Evolutionary conservation across 768 basidiomycete species (phyloP), one percentile per base, ranked within the genome.

Genomic region (Trametes cingulata): DNA sequence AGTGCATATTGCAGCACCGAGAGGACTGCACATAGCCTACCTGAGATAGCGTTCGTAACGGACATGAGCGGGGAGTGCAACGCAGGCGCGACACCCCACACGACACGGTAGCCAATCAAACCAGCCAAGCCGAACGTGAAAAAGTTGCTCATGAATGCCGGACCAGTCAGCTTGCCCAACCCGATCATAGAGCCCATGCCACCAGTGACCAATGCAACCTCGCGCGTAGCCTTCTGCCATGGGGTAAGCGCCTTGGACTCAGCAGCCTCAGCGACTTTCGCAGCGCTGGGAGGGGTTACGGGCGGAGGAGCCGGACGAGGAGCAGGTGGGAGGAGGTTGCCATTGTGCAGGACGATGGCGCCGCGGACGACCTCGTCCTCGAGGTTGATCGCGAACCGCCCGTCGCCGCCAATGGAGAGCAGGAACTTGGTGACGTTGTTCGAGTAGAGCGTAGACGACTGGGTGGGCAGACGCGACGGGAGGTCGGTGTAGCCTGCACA

Each of bases 341-440:
- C 90, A 45, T 86, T 74, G 64, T 91, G 85, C 25, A 88, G 77
- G 35, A 92, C 85, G 42, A 94, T 78, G 2, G 92, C 85, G 8
- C 92, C 91, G 48, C 92, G 84, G 58, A 90, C 83, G 41, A 94
- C 93, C 74, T 95, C 93, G 66, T 95, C 93, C 15, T 83, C 82
- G 15, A 93, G 78, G 68, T 94, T 84, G 54, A 95, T 75, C 6
- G 72, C 73, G 69, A 85, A 94, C 46, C 77, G 82, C 45, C 78
- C 80, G 43, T 87, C 81, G 39, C 80, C 80, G 27, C 68, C 85
- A 8, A 95, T 82, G 4, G 92, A 93, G 15, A 94, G 78, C 43
- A 95, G 79, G 74, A 95, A 94, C 71, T 95, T 95, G 37, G 89
- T 87, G 63, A 95, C 86, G 68, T 95, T 95, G 74, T 95, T 95